Conservation (phyloP, 257 asterid genomes). For the Paraleonurus japonicus region DNA sequence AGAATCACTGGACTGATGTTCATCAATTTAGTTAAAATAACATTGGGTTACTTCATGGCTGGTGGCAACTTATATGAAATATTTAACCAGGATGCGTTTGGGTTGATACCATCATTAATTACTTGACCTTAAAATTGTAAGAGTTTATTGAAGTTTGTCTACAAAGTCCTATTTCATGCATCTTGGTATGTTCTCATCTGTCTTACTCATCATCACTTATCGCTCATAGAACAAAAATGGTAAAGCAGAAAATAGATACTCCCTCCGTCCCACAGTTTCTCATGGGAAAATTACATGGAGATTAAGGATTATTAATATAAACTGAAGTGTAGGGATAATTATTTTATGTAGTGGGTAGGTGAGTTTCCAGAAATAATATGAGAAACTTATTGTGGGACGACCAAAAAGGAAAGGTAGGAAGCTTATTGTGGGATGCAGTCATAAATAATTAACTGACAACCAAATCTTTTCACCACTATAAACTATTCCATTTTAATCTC, state of each 20-base stretch:
- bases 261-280: no score
- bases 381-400: no score
- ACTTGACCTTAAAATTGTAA: background rate
- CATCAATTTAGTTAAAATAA: conserved; percentile 1
- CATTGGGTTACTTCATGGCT: background rate
- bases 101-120: conserved; percentile 11
- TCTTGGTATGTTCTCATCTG: background rate
- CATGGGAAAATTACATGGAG: no score
- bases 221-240: background rate
- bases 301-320: no score
- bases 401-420: no score
- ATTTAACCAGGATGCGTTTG: background rate
- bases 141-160: background rate
- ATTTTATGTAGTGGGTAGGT: no score
- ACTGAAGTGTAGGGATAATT: no score
- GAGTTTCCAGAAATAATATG: no score
- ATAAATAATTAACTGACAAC: conserved; percentile 14
- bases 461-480: background rate
- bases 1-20: background rate
- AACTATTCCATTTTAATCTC: background rate
- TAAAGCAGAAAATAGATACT: background rate
- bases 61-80: conserved; percentile 8
- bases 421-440: no score
- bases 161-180: background rate
- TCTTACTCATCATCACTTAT: conserved; percentile 14